Percentiles rank a stretch among this genome's conserved stretches.
Evolutionary conservation across 306 rosid genomes (phyloP).

Genomic region (Inga laurina): DNA sequence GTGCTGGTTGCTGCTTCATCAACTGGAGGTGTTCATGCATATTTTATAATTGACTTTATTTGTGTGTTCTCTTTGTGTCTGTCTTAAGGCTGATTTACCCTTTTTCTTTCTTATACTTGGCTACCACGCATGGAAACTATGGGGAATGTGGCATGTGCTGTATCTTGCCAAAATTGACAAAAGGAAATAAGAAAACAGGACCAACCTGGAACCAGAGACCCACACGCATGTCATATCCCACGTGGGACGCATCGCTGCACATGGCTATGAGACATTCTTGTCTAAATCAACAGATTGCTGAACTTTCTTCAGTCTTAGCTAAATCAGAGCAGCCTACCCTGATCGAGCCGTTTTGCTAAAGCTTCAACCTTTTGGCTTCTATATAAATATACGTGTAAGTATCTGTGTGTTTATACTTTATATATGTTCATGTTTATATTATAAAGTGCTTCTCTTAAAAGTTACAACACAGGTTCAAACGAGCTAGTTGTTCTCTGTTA

Average conservation of each 20-base stretch:
- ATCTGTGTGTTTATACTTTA: not conserved
- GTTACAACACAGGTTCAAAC: not conserved
- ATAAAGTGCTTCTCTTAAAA: conserved; percentile 26
- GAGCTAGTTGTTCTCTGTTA: conserved; percentile 18
- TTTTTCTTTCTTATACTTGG: conserved; percentile 25
- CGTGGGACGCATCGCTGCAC: conserved; percentile 78
- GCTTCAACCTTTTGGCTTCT: conserved; percentile 39
- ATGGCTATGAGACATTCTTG: conserved; percentile 70
- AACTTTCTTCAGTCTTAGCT: conserved; percentile 32
- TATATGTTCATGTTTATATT: not conserved
- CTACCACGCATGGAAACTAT: conserved; percentile 48
- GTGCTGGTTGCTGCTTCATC: conserved; percentile 16
- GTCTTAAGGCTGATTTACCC: conserved; percentile 40
- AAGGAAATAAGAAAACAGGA: conserved; percentile 41
- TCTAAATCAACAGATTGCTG: conserved; percentile 47
- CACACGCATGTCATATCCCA: conserved; percentile 73
- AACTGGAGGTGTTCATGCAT: conserved; percentile 24
- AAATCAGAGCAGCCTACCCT: conserved; percentile 27
- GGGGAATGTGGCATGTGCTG: conserved; percentile 40
- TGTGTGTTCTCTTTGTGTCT: conserved; percentile 24
- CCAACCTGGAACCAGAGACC: conserved; percentile 54
- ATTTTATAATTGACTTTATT: conserved; percentile 22
- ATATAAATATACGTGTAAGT: not conserved
- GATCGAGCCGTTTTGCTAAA: conserved; percentile 27
- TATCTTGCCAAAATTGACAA: conserved; percentile 46